Evolutionary conservation across 2,329 filamentous ascomycete genomes (phyloP), one percentile per base, ranked within the genome.

Genomic region (Calonectria crousiana): DNA sequence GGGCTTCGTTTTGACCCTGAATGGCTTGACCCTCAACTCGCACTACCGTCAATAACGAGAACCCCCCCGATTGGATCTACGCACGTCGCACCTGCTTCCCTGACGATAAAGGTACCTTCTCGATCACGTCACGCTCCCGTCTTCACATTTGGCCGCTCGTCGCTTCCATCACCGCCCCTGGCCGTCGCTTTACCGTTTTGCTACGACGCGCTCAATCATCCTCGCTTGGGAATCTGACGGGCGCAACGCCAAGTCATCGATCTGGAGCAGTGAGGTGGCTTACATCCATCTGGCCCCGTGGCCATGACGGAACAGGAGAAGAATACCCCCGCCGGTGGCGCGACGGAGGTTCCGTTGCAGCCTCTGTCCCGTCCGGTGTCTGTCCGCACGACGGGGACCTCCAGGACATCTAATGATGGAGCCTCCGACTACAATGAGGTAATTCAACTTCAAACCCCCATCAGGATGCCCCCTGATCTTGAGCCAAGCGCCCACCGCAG

Each of bases 301-400:
- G 81, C 79, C 81, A 83, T 83, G 81, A 78, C 77, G 76, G 79
- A 78, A 74, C 81, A 82, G 71, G 81, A 83, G 77, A 83, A 83
- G 77, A 77, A 74, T 58, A 68, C 71, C 68, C 77, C 77, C 32
- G 73, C 74, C 20, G 69, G 69, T 30, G 79, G 60, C 69, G 75
- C 74, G 65, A 74, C 74, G 51, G 78, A 77, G 58, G 73, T 78
- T 20, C 71, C 76, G 13, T 30, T 62, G 32, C 76, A 78, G 28
- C 72, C 78, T 18, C 56, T 70, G 38, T 70, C 75, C 26, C 79
- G 76, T 16, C 53, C 74, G 11, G 65, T 58, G 41, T 72, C 73
- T 28, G 56, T 69, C 10, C 49, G n/a, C 38, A 68, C 65, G 18
- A 60, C 47, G 36, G 53, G 53, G 44, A 71, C 62, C 38, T 30